phyloP scores from a whole-genome alignment of 2,329 filamentous ascomycete species.

The Annulohypoxylon truncatum region DNA sequence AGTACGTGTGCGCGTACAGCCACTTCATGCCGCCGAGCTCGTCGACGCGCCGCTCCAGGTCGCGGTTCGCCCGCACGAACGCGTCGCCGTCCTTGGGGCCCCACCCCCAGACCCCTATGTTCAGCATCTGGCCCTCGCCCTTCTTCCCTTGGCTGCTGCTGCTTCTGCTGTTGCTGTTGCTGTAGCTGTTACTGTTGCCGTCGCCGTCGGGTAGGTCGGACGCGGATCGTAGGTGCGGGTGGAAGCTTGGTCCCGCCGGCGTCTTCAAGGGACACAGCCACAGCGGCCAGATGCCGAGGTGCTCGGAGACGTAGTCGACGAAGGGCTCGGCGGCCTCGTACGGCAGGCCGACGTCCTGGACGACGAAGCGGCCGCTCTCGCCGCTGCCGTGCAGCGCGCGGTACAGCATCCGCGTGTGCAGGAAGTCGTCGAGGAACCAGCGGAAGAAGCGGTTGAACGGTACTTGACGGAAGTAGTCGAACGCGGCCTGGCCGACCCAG shows the following conservation, averaged over 20 bases:
- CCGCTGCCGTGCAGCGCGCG: conserved; percentile 76
- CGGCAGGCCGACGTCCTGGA: conserved; percentile 74
- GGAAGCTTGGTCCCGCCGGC: conserved; percentile 63
- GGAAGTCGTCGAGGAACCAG: conserved; percentile 77
- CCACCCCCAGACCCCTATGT: conserved; percentile 83
- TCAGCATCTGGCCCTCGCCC: conserved; percentile 60
- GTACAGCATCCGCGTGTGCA: conserved; percentile 80
- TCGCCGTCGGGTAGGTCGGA: neutral
- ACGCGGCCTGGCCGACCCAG: conserved; percentile 76
- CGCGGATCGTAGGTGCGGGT: conserved; percentile 60
- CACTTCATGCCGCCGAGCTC: conserved; percentile 84
- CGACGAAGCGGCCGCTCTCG: conserved; percentile 72
- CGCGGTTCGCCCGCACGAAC: conserved; percentile 78
- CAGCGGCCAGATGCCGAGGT: conserved; percentile 68
- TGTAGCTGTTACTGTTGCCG: too few species aligned
- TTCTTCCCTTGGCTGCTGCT: conserved; percentile 25
- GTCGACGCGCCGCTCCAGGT: conserved; percentile 75
- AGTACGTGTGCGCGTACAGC: conserved; percentile 89
- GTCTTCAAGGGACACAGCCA: conserved; percentile 69
- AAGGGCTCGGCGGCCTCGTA: conserved; percentile 65
- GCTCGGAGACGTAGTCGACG: conserved; percentile 64
- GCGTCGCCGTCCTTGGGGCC: conserved; percentile 66
- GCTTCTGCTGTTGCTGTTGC: too few species aligned
- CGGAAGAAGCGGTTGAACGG: conserved; percentile 75
- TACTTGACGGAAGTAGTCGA: conserved; percentile 72